Evolutionary conservation across 148 eudicot genomes (phyloP).

Genomic region (Rhododendron williamsianum): DNA sequence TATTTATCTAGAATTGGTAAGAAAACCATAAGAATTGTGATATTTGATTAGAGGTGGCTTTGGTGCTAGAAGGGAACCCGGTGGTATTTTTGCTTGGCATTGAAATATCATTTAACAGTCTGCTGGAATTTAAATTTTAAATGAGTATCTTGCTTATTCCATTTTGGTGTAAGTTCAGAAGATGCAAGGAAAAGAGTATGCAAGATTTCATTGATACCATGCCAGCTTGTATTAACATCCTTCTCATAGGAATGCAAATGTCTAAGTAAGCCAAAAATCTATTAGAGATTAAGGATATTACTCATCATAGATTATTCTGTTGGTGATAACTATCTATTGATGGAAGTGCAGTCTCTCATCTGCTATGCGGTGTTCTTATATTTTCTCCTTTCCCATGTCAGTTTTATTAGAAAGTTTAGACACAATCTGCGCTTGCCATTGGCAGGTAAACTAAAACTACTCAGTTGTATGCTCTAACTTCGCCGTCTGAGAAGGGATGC

Average conservation of each 20-base stretch:
- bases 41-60: neutral
- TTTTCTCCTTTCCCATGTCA: neutral
- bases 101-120: neutral
- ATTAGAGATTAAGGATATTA: neutral
- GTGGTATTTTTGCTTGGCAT: neutral
- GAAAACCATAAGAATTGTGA: neutral
- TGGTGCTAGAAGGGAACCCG: neutral
- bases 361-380: neutral
- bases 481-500: neutral
- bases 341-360: neutral
- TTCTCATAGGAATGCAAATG: neutral
- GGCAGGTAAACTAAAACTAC: neutral
- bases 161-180: neutral
- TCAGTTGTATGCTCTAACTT: neutral
- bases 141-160: neutral
- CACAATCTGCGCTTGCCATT: neutral
- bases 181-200: neutral
- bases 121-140: neutral
- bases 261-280: neutral
- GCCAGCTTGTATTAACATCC: neutral
- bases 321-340: neutral
- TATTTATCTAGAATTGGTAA: neutral
- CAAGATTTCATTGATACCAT: neutral
- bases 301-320: neutral
- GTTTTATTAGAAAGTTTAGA: neutral